Evolutionary conservation across 192 early-diverging fungal species (phyloP).

Genomic region (Glomus cerebriforme): DNA sequence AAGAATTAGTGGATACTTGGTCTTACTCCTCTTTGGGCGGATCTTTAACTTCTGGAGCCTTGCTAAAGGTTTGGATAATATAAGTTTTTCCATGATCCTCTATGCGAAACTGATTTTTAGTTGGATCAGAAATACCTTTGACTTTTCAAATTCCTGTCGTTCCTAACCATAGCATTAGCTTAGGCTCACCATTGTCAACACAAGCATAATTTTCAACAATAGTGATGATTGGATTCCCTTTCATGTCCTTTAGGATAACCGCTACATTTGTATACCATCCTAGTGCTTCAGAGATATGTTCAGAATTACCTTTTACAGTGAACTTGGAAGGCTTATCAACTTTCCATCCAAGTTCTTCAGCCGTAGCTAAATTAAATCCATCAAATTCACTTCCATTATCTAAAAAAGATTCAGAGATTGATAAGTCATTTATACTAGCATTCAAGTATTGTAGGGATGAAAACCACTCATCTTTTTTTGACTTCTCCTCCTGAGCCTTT

Average conservation of each 20-base stretch:
- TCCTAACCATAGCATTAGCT: slow-evolving; percentile 1
- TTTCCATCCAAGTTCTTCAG: neutral
- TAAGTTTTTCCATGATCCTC: neutral
- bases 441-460: slow-evolving; percentile 11
- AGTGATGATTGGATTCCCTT: neutral
- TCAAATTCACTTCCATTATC: neutral
- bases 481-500: too few species aligned
- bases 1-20: neutral
- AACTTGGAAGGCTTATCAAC: neutral
- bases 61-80: neutral
- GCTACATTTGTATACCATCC: neutral
- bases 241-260: neutral
- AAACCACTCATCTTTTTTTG: too few species aligned
- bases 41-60: neutral
- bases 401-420: too few species aligned
- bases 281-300: neutral
- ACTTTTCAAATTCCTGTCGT: slow-evolving; percentile 8
- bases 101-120: slow-evolving; percentile 4
- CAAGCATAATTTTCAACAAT: neutral
- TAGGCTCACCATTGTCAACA: neutral
- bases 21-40: neutral
- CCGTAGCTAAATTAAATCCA: neutral
- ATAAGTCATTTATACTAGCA: slow-evolving; percentile 19
- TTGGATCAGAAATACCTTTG: neutral
- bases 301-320: neutral